Evolutionary conservation across 2,329 filamentous ascomycete genomes (phyloP), one percentile per base, ranked within the genome.

Genomic region (Trichoderma cornu-damae): DNA sequence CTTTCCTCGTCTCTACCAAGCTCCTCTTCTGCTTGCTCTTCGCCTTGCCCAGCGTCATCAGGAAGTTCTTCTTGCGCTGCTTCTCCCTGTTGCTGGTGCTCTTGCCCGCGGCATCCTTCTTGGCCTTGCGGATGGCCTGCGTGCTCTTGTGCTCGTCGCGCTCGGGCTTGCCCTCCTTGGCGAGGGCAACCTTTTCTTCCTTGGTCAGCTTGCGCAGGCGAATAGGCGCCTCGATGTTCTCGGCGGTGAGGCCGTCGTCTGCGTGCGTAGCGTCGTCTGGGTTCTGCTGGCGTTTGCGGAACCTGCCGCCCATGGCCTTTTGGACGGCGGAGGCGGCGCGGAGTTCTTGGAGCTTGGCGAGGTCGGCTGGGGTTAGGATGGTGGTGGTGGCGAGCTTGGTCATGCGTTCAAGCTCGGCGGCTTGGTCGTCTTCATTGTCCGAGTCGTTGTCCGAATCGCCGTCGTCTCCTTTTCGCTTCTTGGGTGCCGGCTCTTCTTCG

Each of bases 71-170:
- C 81, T 90, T 90, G 65, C 93, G 80, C 40, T 89, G 85, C 83
- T 99, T 99, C 79, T 99, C 94, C 77, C 89, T 89, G 75, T 99
- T 99, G 63, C 93, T 97, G 35, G 90, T 92, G 70, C 89, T 96
- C 85, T 97, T 97, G 67, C 94, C 94, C 74, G 91, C 84, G 2
- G 85, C 81, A 66, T 87, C 84, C 82, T 96, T 96, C 80, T 92
- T 90, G 70, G 90, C 85, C 79, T 90, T 90, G 67, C 89, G 81
- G 69, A 89, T 86, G 14, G 91, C 91, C 62, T 90, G 86, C 54
- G 89, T 94, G 61, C 85, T 89, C 77, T 93, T 91, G 77, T 96
- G 91, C 70, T 94, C 86, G 50, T 84, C 79, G 28, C 87, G 84
- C 43, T 85, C 84, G 0, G 87, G 86, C 74, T 92, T 90, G 68